phyloP scores from a whole-genome alignment of 495 filamentous ascomycete genomes.

The Penicillium pulvis region DNA sequence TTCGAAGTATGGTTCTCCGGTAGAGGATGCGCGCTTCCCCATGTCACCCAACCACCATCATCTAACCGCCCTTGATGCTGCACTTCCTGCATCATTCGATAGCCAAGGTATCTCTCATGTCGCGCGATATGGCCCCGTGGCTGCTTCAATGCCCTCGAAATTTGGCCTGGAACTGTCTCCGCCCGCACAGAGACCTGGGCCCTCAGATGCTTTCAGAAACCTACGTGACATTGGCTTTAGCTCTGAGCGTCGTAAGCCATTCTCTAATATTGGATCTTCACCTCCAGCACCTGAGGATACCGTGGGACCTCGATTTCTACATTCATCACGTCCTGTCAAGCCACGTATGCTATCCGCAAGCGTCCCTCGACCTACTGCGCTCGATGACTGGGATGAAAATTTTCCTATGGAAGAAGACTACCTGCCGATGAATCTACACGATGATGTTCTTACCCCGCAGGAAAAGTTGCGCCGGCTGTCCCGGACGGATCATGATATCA shows the following conservation, averaged over 20 bases:
- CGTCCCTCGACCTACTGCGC: conserved; percentile 63
- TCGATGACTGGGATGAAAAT: conserved; percentile 79
- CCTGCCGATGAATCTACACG: conserved; percentile 81
- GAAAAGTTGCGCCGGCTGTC: conserved; percentile 86
- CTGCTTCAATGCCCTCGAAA: conserved; percentile 88
- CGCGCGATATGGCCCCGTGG: conserved; percentile 86
- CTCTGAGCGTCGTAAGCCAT: conserved; percentile 56
- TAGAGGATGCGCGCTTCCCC: conserved; percentile 68
- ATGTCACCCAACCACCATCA: conserved; percentile 67
- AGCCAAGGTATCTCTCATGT: conserved; percentile 92
- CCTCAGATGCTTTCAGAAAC: conserved; percentile 73
- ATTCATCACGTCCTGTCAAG: conserved; percentile 79
- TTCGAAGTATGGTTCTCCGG: conserved; percentile 86
- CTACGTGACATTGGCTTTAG: conserved; percentile 86
- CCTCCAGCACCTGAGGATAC: conserved; percentile 60
- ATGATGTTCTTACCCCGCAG: conserved; percentile 90
- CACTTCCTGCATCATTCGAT: conserved; percentile 93
- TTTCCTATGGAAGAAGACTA: conserved; percentile 95
- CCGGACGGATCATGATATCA: conserved; percentile 66
- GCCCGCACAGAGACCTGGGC: conserved; percentile 56
- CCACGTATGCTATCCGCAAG: conserved; percentile 73
- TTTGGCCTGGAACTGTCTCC: conserved; percentile 82
- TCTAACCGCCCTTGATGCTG: conserved; percentile 88
- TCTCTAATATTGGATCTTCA: conserved; percentile 63
- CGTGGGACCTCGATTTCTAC: conserved; percentile 69